phyloP scores from a whole-genome alignment of 2,329 filamentous ascomycete species.

The Alternaria metachromatica region DNA sequence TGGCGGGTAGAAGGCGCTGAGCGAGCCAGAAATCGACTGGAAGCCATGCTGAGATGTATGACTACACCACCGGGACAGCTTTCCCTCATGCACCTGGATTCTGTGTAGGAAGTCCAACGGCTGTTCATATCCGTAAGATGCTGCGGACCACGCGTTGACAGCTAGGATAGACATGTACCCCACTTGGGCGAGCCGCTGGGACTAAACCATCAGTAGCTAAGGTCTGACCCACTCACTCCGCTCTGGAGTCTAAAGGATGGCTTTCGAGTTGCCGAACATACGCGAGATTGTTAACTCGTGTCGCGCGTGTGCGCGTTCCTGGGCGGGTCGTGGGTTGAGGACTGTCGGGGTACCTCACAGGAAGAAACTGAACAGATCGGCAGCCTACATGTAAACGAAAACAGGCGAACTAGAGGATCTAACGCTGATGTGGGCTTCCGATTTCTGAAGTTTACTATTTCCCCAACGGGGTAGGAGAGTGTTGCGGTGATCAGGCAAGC shows the following conservation, averaged over 20 bases:
- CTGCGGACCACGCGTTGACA: conserved; percentile 4
- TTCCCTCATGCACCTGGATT: not conserved
- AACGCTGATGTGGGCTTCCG: no score
- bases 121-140: conserved; percentile 24
- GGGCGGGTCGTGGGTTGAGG: not conserved
- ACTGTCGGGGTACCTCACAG: no score
- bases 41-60: not conserved
- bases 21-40: not conserved
- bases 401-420: no score
- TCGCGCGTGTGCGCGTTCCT: not conserved
- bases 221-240: not conserved
- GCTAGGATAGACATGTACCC: conserved; percentile 17
- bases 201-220: conserved; percentile 2
- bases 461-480: not conserved
- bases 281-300: not conserved
- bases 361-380: not conserved
- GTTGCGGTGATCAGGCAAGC: not conserved
- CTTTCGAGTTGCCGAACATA: not conserved
- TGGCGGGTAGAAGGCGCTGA: not conserved
- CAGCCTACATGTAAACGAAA: not conserved
- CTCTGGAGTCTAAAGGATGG: not conserved
- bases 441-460: no score
- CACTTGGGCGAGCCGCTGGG: conserved; percentile 11
- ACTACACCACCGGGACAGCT: not conserved
- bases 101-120: conserved; percentile 10